Conservation (phyloP, 306 rosid species). For the Lathyrus aphaca region DNA sequence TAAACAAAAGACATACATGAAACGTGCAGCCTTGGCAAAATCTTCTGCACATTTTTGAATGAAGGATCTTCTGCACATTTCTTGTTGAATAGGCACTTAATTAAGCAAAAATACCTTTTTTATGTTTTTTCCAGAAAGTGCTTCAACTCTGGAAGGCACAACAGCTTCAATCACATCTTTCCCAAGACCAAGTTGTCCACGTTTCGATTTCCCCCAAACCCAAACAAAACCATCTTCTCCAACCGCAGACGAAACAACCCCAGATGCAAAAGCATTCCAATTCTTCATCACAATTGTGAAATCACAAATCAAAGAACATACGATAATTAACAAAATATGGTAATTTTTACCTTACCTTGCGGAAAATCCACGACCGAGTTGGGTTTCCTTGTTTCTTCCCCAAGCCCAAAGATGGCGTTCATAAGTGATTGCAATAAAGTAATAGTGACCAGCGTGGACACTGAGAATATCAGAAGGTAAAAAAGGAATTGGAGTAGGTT, state of each 20-base stretch:
- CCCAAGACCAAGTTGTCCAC: slow-evolving; percentile 96
- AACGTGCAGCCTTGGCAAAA: too few species aligned
- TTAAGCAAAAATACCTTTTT: slow-evolving; percentile 80
- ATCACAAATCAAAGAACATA: too few species aligned
- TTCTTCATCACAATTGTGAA: slow-evolving; percentile 41
- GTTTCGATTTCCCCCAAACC: slow-evolving; percentile 90
- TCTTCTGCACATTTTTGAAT: too few species aligned
- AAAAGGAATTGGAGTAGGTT: slow-evolving; percentile 60
- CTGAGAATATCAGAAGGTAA: slow-evolving; percentile 62
- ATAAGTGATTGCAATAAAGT: slow-evolving; percentile 74
- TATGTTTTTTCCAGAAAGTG: slow-evolving; percentile 66
- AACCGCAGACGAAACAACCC: slow-evolving; percentile 77
- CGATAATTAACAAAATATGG: too few species aligned
- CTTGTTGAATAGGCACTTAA: too few species aligned
- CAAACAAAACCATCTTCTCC: slow-evolving; percentile 86
- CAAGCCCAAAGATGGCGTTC: slow-evolving; percentile 79
- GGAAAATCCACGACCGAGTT: slow-evolving; percentile 74
- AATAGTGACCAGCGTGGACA: slow-evolving; percentile 80
- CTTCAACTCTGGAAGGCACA: slow-evolving; percentile 65
- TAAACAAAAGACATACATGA: too few species aligned
- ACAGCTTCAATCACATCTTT: slow-evolving; percentile 54
- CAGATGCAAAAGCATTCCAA: slow-evolving; percentile 75
- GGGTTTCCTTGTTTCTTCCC: slow-evolving; percentile 87
- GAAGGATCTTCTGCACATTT: too few species aligned
- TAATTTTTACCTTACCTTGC: slow-evolving; percentile 45